Evolutionary conservation across 2,329 filamentous ascomycete genomes (phyloP), one percentile per base, ranked within the genome.

Genomic region (Davidsoniella australis): DNA sequence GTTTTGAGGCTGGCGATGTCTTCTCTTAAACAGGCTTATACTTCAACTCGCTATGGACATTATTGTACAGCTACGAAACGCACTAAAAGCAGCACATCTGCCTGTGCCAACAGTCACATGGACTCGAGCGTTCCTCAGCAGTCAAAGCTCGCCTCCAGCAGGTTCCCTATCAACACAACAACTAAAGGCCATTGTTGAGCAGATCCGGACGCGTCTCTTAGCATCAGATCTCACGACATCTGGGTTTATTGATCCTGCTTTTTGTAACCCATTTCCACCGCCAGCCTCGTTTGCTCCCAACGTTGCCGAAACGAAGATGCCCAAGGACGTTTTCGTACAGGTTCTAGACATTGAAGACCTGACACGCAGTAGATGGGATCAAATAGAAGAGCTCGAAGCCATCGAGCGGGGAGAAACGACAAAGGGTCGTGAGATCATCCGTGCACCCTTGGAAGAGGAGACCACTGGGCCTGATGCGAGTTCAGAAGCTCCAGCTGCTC

Each of bases 321-420:
- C 66, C 0, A 70, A 70, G 1, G 75, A 85, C 29, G 69, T 89
- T 1, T 69, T 81, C 2, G 80, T 91, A 1, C 91, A 96, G 62
- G 75, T 96, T 1, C 66, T 94, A 1, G 87, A 93, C 57, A 70
- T 96, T 6, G 82, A 94, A 59, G 88, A 96, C 59, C 72, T 96
- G 17, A 74, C 80, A 2, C 72, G 75, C 47, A 86, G 82, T 57
- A 74, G 82, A 47, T 94, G 88, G 85, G 81, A 85, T 55, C 86
- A 95, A 62, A 74, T 94, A 29, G 86, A 95, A 62, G 78, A 80
- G 33, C 76, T 91, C 5, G 84, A 89, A 62, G 74, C 78, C 41
- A 68, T 78, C 41, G 78, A 82, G 58, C 72, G 82, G 10, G 85
- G 85, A 1, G 84, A 89, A 64, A 75, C 69, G 55, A 85, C 73